A percentile compares a stretch with the other conserved stretches of the same genome.
phyloP scores from a whole-genome alignment of 257 asterid species.

The Dorcoceras hygrometricum region DNA sequence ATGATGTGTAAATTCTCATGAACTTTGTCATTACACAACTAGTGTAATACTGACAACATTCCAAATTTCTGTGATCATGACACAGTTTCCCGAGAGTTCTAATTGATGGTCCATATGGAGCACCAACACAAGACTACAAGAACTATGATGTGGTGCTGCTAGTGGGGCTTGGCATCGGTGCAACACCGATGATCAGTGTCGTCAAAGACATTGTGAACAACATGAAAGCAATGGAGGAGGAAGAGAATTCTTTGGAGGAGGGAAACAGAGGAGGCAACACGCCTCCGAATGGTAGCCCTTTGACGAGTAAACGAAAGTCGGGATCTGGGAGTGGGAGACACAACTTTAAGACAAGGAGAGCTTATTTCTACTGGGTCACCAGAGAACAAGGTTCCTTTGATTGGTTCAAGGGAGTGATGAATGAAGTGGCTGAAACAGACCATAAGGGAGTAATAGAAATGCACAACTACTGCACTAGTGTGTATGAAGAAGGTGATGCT shows the following conservation, averaged over 20 bases:
- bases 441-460: constrained; percentile 57
- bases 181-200: constrained; percentile 74
- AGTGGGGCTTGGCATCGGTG: constrained; percentile 77
- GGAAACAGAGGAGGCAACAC: constrained; percentile 17
- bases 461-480: constrained; percentile 75
- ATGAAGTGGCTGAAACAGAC: constrained; percentile 62
- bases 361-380: constrained; percentile 82
- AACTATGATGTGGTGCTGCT: constrained; percentile 58
- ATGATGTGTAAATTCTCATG: background rate
- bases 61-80: background rate
- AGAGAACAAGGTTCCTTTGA: constrained; percentile 76
- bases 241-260: constrained; percentile 26
- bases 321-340: constrained; percentile 30
- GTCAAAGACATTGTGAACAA: constrained; percentile 68
- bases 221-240: constrained; percentile 37
- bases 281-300: constrained; percentile 1
- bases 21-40: background rate
- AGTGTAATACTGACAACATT: background rate
- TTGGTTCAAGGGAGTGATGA: constrained; percentile 78
- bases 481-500: constrained; percentile 76
- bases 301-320: constrained; percentile 15
- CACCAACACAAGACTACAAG: constrained; percentile 77
- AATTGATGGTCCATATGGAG: constrained; percentile 77
- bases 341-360: constrained; percentile 43
- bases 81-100: constrained; percentile 63